phyloP scores from a whole-genome alignment of 768 basidiomycete genomes.

The Mycena albidolilacea region DNA sequence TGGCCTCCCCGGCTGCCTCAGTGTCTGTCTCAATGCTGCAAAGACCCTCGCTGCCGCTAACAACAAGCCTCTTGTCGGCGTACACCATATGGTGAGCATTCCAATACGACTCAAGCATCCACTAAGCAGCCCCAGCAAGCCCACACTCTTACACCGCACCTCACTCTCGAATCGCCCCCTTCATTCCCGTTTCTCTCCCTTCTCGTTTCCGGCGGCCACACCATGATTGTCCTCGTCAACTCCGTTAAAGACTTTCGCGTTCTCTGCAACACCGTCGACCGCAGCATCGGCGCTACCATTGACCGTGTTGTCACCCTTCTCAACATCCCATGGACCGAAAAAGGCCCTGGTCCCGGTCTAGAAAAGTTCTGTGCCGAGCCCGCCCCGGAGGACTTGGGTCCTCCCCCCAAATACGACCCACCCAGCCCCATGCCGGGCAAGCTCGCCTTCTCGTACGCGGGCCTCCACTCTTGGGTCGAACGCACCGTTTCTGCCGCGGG shows the following conservation, averaged over 20 bases:
- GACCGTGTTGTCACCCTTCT: slow-evolving; percentile 88
- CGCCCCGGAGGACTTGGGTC: slow-evolving; percentile 44
- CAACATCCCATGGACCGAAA: slow-evolving; percentile 70
- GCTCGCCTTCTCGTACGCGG: slow-evolving; percentile 84
- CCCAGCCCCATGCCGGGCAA: slow-evolving; percentile 65
- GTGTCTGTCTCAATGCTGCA: slow-evolving; percentile 86
- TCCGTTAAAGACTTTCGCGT: slow-evolving; percentile 73
- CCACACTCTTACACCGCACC: slow-evolving; percentile 86
- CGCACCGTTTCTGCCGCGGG: slow-evolving; percentile 63
- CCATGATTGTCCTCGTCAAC: slow-evolving; percentile 83
- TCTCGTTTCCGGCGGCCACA: slow-evolving; percentile 95
- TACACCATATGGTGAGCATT: slow-evolving; percentile 91
- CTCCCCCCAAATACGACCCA: slow-evolving; percentile 48
- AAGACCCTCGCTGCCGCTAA: slow-evolving; percentile 86
- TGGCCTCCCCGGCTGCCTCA: slow-evolving; percentile 88
- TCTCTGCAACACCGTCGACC: slow-evolving; percentile 54
- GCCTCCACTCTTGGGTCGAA: slow-evolving; percentile 81
- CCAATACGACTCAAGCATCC: slow-evolving; percentile 4
- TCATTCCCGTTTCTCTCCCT: slow-evolving; percentile 90
- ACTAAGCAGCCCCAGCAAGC: slow-evolving; percentile 76
- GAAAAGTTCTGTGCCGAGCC: slow-evolving; percentile 74
- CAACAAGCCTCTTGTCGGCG: slow-evolving; percentile 87
- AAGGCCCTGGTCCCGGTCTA: slow-evolving; percentile 86
- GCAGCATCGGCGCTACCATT: slow-evolving; percentile 55
- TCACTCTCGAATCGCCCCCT: slow-evolving; percentile 70